phyloP scores from a whole-genome alignment of 2,329 filamentous ascomycete genomes.

The Scleromitrula shiraiana region DNA sequence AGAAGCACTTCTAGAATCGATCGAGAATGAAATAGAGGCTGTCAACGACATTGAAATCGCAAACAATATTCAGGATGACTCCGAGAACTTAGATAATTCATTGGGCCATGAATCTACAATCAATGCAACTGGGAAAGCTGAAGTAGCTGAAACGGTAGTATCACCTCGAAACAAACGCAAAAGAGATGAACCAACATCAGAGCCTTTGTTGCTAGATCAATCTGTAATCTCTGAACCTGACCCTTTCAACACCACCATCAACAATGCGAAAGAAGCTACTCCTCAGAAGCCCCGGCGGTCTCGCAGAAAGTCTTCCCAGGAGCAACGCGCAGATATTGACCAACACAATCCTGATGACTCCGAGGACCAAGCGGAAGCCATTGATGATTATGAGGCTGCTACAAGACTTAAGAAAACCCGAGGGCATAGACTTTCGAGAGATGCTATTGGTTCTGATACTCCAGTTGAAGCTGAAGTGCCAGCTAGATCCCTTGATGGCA shows the following conservation, averaged over 20 bases:
- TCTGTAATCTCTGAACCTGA: not conserved
- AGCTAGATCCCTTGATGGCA: conserved; percentile 11
- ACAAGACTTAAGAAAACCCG: conserved; percentile 32
- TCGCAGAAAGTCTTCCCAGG: not conserved
- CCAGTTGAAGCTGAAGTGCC: conserved; percentile 23
- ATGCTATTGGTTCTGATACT: conserved; percentile 32
- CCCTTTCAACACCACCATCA: not conserved
- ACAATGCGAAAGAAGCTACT: not conserved
- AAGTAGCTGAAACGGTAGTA: no score
- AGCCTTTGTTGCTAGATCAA: not conserved
- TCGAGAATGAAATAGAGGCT: not conserved
- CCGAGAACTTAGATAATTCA: not conserved
- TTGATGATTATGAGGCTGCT: conserved; percentile 31
- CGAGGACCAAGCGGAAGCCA: conserved; percentile 23
- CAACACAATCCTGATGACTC: not conserved
- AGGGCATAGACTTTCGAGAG: conserved; percentile 27
- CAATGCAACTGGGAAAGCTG: no score
- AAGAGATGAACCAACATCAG: conserved; percentile 11
- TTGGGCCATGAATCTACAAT: no score
- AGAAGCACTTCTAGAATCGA: not conserved
- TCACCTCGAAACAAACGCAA: conserved; percentile 21
- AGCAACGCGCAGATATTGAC: not conserved
- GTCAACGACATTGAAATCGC: conserved; percentile 2
- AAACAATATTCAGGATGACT: not conserved
- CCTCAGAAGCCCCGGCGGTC: not conserved